A percentile compares a stretch with the other conserved stretches of the same genome.
Conservation (phyloP, 2,329 filamentous ascomycete species). For the Cercospora brassicicola region DNA sequence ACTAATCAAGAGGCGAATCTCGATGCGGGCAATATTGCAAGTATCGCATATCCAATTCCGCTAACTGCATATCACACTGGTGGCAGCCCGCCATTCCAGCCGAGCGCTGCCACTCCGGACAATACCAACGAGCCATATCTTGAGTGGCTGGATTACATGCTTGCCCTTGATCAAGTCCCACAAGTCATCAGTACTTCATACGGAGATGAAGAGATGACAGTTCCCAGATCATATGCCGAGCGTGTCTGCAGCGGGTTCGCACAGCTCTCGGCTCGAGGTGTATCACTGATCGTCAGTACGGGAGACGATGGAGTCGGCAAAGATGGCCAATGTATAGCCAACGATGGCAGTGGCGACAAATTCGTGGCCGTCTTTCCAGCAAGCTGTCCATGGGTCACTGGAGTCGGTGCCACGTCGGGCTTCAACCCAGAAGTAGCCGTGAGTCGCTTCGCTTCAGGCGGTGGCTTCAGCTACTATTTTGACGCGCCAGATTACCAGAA, state of each 20-base stretch:
- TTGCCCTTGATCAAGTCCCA: conserved; percentile 57
- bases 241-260: conserved; percentile 63
- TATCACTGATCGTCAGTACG: conserved; percentile 62
- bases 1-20: conserved; percentile 59
- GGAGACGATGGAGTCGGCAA: conserved; percentile 62
- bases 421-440: conserved; percentile 49
- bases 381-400: conserved; percentile 52
- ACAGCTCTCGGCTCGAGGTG: conserved; percentile 66
- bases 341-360: conserved; percentile 47
- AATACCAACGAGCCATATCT: conserved; percentile 70
- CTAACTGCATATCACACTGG: conserved; percentile 61
- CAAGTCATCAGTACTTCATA: conserved; percentile 66
- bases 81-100: conserved; percentile 56
- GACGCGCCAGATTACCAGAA: conserved; percentile 48
- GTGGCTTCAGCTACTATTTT: conserved; percentile 51
- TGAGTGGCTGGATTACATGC: conserved; percentile 60
- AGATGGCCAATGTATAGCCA: conserved; percentile 48
- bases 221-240: conserved; percentile 61
- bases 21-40: conserved; percentile 62
- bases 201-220: conserved; percentile 64
- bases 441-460: conserved; percentile 57
- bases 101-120: conserved; percentile 48
- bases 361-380: conserved; percentile 51
- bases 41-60: conserved; percentile 56
- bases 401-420: conserved; percentile 48